Conservation (phyloP, 768 basidiomycete species). For the Leucogyrophana mollusca region DNA sequence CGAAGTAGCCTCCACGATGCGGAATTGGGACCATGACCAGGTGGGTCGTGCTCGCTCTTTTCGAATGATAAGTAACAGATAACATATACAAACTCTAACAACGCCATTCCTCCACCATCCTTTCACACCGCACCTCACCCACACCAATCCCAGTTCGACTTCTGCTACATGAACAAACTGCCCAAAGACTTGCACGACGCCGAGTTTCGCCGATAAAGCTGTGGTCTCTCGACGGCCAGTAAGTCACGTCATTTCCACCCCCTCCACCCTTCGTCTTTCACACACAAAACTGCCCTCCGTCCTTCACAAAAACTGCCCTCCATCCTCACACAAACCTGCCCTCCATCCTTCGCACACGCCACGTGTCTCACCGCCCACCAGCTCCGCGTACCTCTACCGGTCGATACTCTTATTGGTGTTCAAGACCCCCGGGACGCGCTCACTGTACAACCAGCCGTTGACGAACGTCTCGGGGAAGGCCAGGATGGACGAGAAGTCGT, state of each 20-base stretch:
- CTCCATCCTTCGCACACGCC: background rate
- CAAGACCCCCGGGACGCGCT: constrained; percentile 85
- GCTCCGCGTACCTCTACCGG: constrained; percentile 85
- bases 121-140: background rate
- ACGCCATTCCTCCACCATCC: background rate
- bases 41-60: constrained; percentile 38
- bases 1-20: constrained; percentile 78
- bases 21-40: constrained; percentile 99
- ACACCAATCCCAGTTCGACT: constrained; percentile 60
- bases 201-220: constrained; percentile 96
- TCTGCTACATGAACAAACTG: constrained; percentile 81
- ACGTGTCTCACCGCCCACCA: constrained; percentile 25
- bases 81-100: background rate
- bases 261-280: background rate
- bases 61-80: too few species aligned
- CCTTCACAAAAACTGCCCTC: too few species aligned
- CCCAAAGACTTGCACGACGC: constrained; percentile 92
- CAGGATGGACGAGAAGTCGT: constrained; percentile 57
- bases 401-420: constrained; percentile 84
- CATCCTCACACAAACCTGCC: too few species aligned
- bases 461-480: constrained; percentile 87
- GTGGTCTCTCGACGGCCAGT: constrained; percentile 97
- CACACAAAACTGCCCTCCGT: too few species aligned
- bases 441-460: constrained; percentile 71
- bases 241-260: constrained; percentile 29